These are phyloP conservation scores for Agrocybe chaxingu DNA, from an alignment of 768 basidiomycete species.

Conservation along the genomic window DNA sequence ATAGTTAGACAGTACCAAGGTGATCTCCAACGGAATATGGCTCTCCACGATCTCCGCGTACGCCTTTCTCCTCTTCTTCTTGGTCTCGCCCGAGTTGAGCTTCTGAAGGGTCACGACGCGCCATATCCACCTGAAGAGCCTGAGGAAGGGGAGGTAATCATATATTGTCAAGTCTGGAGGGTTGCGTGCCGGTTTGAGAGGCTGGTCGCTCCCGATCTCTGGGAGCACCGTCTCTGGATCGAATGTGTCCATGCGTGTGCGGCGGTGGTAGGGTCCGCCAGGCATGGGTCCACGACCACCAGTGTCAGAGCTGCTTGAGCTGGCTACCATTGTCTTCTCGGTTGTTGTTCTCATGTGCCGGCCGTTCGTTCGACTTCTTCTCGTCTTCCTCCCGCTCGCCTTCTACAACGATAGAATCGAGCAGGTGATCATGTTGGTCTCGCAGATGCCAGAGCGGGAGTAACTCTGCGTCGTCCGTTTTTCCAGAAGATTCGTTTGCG, in stretches of 20 bases:
- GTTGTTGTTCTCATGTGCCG: too few species aligned
- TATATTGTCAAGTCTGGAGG: slow-evolving; percentile 47
- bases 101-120: slow-evolving; percentile 5
- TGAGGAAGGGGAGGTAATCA: slow-evolving; percentile 53
- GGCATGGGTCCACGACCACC: too few species aligned
- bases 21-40: slow-evolving; percentile 62
- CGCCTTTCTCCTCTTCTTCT: slow-evolving; percentile 7
- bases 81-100: background rate
- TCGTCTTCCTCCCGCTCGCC: too few species aligned
- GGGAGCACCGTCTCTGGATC: slow-evolving; percentile 17
- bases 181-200: slow-evolving; percentile 51
- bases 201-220: slow-evolving; percentile 22
- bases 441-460: slow-evolving; percentile 58
- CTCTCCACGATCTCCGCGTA: slow-evolving; percentile 40
- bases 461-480: slow-evolving; percentile 30
- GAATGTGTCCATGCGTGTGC: too few species aligned
- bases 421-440: slow-evolving; percentile 21
- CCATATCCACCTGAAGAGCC: slow-evolving; percentile 38
- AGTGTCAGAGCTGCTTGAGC: too few species aligned
- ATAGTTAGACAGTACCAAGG: slow-evolving; percentile 44
- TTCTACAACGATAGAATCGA: too few species aligned
- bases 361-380: too few species aligned
- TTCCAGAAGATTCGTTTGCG: slow-evolving; percentile 24
- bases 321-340: too few species aligned
- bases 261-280: too few species aligned